Percentiles rank a stretch among this genome's conserved stretches.
phyloP scores from a whole-genome alignment of 345 rosid genomes.

The Lagerstroemia speciosa region DNA sequence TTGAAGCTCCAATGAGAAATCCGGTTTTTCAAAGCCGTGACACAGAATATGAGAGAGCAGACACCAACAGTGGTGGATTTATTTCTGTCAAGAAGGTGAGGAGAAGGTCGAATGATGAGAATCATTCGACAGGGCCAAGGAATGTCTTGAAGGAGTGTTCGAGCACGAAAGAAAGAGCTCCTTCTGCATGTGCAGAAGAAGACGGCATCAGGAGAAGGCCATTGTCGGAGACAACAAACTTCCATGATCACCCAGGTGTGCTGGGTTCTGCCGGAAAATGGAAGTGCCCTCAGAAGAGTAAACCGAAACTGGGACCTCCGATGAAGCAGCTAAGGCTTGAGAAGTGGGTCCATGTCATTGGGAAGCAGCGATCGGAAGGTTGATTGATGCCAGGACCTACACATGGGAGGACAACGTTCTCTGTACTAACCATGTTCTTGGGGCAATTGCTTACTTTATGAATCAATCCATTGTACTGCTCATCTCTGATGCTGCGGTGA shows the following conservation, averaged over 20 bases:
- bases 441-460: neutral
- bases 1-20: constrained; percentile 6
- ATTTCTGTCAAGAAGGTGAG: constrained; percentile 33
- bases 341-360: constrained; percentile 49
- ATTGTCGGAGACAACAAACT: constrained; percentile 44
- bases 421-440: neutral
- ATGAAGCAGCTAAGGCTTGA: constrained; percentile 82
- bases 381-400: neutral
- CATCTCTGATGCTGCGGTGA: too few species aligned
- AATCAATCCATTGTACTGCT: neutral
- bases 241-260: constrained; percentile 14
- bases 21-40: constrained; percentile 8
- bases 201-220: constrained; percentile 26
- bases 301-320: constrained; percentile 58
- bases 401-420: too few species aligned
- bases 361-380: neutral
- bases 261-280: constrained; percentile 52
- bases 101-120: constrained; percentile 16
- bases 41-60: constrained; percentile 25
- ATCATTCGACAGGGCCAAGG: constrained; percentile 12
- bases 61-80: constrained; percentile 33
- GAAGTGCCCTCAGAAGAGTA: constrained; percentile 70
- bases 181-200: constrained; percentile 4
- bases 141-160: constrained; percentile 21
- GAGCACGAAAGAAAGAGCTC: constrained; percentile 13